phyloP scores from a whole-genome alignment of 345 rosid species.

The Bruguiera gymnorhiza region DNA sequence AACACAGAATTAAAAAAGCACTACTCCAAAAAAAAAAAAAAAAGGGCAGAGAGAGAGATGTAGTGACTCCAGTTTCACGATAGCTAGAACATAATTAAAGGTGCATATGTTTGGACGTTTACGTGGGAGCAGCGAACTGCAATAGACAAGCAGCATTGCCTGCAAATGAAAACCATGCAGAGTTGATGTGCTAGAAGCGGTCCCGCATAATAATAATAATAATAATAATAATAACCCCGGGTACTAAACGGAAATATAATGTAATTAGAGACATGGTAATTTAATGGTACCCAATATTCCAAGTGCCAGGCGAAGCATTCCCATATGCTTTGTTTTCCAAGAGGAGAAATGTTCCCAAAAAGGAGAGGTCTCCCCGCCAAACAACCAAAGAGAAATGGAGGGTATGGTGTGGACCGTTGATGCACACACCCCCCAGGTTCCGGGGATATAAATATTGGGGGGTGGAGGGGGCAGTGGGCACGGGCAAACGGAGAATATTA shows the following conservation, averaged over 20 bases:
- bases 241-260: no score
- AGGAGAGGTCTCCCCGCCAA: not conserved
- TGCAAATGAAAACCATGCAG: constrained; percentile 30
- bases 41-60: no score
- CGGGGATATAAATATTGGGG: constrained; percentile 30
- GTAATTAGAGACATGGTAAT: not conserved
- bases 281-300: constrained; percentile 57
- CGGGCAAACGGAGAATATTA: constrained; percentile 19
- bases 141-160: constrained; percentile 83
- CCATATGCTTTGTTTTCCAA: constrained; percentile 36
- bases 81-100: no score
- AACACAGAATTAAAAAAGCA: not conserved
- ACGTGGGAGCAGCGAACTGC: constrained; percentile 72
- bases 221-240: no score
- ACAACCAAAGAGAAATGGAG: not conserved
- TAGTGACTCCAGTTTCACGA: no score
- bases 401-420: constrained; percentile 14
- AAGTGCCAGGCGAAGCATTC: constrained; percentile 50
- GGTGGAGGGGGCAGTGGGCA: constrained; percentile 4
- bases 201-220: no score
- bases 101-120: constrained; percentile 18
- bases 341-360: constrained; percentile 11
- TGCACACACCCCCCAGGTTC: not conserved
- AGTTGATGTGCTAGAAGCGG: not conserved
- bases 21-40: no score